Conservation (phyloP, 257 asterid species). For the Salvia splendens region DNA sequence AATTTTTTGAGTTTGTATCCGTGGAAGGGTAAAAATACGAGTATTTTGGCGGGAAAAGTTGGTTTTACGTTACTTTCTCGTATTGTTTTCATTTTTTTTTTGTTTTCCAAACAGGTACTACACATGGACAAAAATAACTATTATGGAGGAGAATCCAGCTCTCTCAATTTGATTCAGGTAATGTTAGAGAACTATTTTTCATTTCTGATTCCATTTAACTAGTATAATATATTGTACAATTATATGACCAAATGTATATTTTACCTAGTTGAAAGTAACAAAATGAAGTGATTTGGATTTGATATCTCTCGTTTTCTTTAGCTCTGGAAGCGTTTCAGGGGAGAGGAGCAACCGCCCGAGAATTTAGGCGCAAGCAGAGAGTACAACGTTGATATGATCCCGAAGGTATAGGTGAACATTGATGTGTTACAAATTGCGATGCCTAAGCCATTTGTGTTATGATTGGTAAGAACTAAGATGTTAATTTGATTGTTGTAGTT, state of each 20-base stretch:
- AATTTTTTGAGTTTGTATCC: too few relatives aligned
- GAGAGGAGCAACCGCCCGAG: slow-evolving; percentile 72
- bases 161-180: slow-evolving; percentile 88
- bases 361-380: slow-evolving; percentile 81
- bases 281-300: background rate
- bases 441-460: background rate
- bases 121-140: slow-evolving; percentile 98
- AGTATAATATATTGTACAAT: too few relatives aligned
- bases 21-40: background rate
- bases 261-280: background rate
- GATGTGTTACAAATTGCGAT: background rate
- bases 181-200: background rate
- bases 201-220: background rate
- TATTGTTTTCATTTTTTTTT: slow-evolving; percentile 9
- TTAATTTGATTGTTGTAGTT: slow-evolving; percentile 46
- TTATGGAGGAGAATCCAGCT: slow-evolving; percentile 93
- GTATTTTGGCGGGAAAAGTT: too few relatives aligned
- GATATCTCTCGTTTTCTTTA: slow-evolving; percentile 34
- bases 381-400: slow-evolving; percentile 97
- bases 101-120: slow-evolving; percentile 55
- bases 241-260: background rate
- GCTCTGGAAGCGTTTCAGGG: slow-evolving; percentile 98
- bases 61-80: too few relatives aligned
- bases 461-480: background rate
- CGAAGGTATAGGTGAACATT: slow-evolving; percentile 53